These are phyloP conservation scores for Fraxinus paxiana DNA, from an alignment of 305 asterid genomes.

Conservation along the genomic window DNA sequence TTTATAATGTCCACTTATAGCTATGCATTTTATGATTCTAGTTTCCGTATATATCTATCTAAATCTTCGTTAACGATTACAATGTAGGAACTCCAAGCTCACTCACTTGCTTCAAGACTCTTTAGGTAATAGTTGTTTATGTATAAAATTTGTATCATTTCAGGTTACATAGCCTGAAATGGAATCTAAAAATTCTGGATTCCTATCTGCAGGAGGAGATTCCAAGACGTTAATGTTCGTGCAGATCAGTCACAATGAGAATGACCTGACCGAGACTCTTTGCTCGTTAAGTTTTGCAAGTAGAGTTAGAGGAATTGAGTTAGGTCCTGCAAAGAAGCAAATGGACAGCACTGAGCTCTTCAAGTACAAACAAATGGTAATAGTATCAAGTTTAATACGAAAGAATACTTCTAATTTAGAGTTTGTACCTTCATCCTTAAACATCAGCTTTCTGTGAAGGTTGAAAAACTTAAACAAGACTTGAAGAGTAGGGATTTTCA, in stretches of 20 bases:
- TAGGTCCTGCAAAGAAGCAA: conserved; percentile 96
- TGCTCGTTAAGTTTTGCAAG: conserved; percentile 95
- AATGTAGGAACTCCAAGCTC: conserved; percentile 87
- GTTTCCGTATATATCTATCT: neutral
- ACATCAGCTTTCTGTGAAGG: no score
- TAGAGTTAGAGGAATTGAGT: conserved; percentile 88
- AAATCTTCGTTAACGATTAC: conserved; percentile 15
- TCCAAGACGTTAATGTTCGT: conserved; percentile 95
- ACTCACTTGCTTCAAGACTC: conserved; percentile 99
- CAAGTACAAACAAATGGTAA: conserved; percentile 81
- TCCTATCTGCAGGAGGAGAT: conserved; percentile 69
- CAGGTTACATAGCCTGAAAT: neutral
- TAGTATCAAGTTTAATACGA: neutral
- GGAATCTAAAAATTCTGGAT: neutral
- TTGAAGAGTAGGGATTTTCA: conserved; percentile 71
- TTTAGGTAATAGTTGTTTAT: conserved; percentile 46
- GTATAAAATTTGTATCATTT: neutral
- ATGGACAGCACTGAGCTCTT: conserved; percentile 71
- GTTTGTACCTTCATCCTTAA: no score
- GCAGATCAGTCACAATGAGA: conserved; percentile 91
- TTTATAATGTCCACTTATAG: neutral
- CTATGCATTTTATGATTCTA: neutral
- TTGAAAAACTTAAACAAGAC: conserved; percentile 74
- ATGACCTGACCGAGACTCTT: conserved; percentile 80
- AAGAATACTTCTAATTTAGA: neutral